phyloP scores from a whole-genome alignment of 2,329 filamentous ascomycete genomes.

The Herpotrichia juniperi region DNA sequence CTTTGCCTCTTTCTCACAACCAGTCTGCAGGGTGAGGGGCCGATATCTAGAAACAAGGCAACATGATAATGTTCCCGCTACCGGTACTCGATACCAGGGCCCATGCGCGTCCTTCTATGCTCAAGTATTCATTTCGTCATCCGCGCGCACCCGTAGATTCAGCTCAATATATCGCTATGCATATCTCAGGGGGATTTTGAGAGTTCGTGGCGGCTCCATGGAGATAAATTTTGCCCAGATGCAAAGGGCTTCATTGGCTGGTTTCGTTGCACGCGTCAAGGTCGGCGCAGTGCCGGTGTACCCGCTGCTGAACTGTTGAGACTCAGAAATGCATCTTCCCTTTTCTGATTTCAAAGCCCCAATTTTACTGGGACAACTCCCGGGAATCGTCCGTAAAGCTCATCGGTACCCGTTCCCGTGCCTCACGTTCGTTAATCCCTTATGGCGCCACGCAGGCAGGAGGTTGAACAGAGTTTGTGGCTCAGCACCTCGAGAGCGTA shows the following conservation, averaged over 20 bases:
- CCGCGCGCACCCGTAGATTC: neutral
- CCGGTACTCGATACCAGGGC: neutral
- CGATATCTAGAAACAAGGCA: neutral
- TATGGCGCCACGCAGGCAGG: too few relatives aligned
- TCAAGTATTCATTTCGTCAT: slow-evolving; percentile 2
- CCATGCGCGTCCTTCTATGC: neutral
- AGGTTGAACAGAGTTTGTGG: too few relatives aligned
- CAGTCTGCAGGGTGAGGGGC: neutral
- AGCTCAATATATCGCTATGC: neutral
- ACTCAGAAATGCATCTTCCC: neutral
- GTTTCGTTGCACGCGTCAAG: neutral
- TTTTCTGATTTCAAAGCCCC: neutral
- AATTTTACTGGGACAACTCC: neutral
- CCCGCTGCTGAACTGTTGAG: neutral
- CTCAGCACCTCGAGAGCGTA: too few relatives aligned
- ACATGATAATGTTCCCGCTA: neutral
- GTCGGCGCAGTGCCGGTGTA: neutral
- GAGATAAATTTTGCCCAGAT: neutral
- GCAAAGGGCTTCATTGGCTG: slow-evolving; percentile 1
- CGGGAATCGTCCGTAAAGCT: neutral
- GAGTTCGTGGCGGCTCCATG: neutral
- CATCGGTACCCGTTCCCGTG: neutral
- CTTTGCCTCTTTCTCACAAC: too few relatives aligned
- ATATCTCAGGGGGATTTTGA: neutral
- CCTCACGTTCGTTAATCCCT: too few relatives aligned